Base-by-base conservation (phyloP, 345 rosid genomes). In the Citrus cavaleriei region DNA sequence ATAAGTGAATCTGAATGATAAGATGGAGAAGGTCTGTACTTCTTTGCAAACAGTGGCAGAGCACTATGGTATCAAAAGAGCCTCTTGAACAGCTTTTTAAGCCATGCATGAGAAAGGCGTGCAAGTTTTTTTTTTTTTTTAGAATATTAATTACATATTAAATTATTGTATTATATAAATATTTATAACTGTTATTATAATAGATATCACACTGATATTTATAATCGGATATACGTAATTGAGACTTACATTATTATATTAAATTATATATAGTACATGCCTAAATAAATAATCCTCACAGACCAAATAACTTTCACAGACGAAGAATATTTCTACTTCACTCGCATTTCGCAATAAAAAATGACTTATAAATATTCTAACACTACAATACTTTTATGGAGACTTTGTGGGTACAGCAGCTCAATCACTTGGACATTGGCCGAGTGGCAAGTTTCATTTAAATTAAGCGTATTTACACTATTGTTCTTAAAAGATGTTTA, bases 331-430 rank as follows among this genome's bases (percentile, higher is more conserved):
- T 0, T 32, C 1, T 32, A 32, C 0, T 32, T 0, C 0, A 32
- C 0, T 32, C 0, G 0, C 0, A 4, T 32, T 32, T 32, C 34
- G 0, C 0, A 32, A 32, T 0, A 0, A 4, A 32, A 0, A 32
- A 32, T 32, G 0, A 32, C 34, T 32, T 32, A 32, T 32, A 32
- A 32, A 32, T 32, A 32, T 32, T 32, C 0, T 32, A 32, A 32
- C 5, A 0, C 0, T 4, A 32, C 0, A 32, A 32, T 32, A 32
- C 0, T 32, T 32, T 0, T 4, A 4, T 4, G 5, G 0, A 32
- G 5, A 32, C 0, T 4, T 4, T 32, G 0, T 0, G 5, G 0
- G 34, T 0, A 32, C 34, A 32, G 0, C 5, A 32, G 34, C 34
- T 32, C 5, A 4, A 32, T 4, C 4, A 32, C 34, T 32, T 0